Base-by-base conservation (phyloP, 176 grass and related monocot genomes). In the Cenchrus purpureus region DNA sequence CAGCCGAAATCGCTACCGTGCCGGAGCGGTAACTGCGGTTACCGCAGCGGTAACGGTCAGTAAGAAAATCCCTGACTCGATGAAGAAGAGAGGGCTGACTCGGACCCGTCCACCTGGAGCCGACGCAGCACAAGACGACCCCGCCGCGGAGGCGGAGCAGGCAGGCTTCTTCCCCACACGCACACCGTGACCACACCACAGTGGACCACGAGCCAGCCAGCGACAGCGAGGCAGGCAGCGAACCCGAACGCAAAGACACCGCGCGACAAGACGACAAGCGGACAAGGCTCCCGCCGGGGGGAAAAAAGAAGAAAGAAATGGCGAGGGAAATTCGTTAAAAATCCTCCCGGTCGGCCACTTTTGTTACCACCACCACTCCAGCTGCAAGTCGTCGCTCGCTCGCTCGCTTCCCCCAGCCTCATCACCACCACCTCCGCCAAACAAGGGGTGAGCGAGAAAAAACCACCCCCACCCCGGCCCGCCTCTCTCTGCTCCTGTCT, bases 331-430 rank as follows among this genome's bases (percentile, higher is more conserved):
- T 43, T 64, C 57, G 85, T 79, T 58, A 82, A 83, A 90, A 86
- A 86, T 86, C 67, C 43, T 83, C 84, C 74, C 84, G 68, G 88
- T 87, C 88, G 88, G 88, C 79, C 84, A 83, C 85, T 84, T 90
- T 87, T 79, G 59, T 84, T 78, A 62, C n/a, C 80, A 44, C 49
- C 79, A 55, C 32, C 63, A 54, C 1, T 40, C 37, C 37, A 40
- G 37, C 37, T 40, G 37, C 19, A 60, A 68, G 79, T 64, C 75
- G 89, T 76, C 85, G 58, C 43, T 64, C 2, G 37, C 37, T 40
- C 37, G 37, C 37, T 40, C 37, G 37, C 37, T 40, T 4, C 37
- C 37, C 37, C 37, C 37, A 40, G 37, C 37, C 34, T 37, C 34
- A 37, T 34, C 79, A 19, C 6, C 79, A 9, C n/a, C 82, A 20